phyloP scores from a whole-genome alignment of 2,329 filamentous ascomycete species.

The Cytospora mali region DNA sequence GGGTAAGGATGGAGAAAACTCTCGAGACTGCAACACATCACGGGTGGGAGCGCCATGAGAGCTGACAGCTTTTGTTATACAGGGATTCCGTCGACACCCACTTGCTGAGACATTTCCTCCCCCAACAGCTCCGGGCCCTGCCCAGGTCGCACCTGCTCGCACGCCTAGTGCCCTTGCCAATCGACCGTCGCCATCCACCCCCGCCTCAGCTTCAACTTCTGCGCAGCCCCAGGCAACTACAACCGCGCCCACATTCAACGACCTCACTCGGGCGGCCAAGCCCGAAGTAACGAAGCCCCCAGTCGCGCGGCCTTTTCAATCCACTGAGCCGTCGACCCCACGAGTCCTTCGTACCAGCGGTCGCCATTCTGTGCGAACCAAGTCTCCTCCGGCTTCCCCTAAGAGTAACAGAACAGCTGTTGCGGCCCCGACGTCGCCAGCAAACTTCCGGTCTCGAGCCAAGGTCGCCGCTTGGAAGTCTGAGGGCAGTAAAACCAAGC shows the following conservation, averaged over 20 bases:
- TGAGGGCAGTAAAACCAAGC: conserved; percentile 6
- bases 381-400: conserved; percentile 32
- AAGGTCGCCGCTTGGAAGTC: conserved; percentile 30
- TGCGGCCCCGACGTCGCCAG: conserved; percentile 20
- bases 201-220: background rate
- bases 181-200: background rate
- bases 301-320: background rate
- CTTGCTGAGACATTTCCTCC: background rate
- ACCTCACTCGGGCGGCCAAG: background rate
- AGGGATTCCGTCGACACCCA: conserved; percentile 15
- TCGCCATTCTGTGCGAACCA: background rate
- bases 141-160: background rate
- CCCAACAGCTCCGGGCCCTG: background rate
- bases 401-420: conserved; percentile 29
- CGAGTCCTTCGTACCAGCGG: background rate
- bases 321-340: background rate
- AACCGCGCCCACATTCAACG: background rate
- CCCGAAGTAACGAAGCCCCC: background rate
- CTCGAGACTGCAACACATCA: background rate
- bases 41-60: too few species aligned
- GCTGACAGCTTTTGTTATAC: conserved; percentile 2
- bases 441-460: conserved; percentile 27
- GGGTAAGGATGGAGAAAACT: conserved; percentile 11
- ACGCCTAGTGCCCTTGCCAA: background rate
- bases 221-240: background rate